These are phyloP conservation scores for Tetraselmis striata DNA, from an alignment of 139 green algal genomes.

Conservation along the genomic window DNA sequence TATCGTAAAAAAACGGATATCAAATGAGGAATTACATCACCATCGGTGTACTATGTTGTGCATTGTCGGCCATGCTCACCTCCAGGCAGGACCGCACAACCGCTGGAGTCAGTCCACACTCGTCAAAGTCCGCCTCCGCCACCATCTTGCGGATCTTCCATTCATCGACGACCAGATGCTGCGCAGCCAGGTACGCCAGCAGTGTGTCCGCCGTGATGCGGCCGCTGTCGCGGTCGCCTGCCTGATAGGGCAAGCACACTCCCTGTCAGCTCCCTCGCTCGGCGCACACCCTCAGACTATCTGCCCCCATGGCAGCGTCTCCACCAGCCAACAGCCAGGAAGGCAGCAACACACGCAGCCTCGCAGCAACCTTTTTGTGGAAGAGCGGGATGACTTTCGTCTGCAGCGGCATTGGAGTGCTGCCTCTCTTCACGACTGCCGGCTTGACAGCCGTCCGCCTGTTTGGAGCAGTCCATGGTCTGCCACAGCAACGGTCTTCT, in stretches of 20 bases:
- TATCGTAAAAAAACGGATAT: too few species aligned
- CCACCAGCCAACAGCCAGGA: too few species aligned
- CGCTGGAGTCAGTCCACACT: neutral
- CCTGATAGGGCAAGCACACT: neutral
- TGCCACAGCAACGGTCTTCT: too few species aligned
- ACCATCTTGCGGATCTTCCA: neutral
- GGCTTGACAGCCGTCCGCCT: neutral
- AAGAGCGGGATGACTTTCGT: neutral
- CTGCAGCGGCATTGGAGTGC: neutral
- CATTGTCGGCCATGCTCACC: too few species aligned
- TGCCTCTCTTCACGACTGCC: neutral
- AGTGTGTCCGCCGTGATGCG: neutral
- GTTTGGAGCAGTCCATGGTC: neutral
- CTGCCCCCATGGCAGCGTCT: neutral
- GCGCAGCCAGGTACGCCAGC: neutral
- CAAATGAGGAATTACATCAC: too few species aligned
- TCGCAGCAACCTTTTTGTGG: neutral
- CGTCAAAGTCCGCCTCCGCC: neutral
- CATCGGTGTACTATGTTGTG: too few species aligned
- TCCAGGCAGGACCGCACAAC: neutral
- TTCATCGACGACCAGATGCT: neutral
- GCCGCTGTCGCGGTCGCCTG: neutral
- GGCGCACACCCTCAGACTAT: neutral
- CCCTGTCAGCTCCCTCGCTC: neutral
- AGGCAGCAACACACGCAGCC: neutral